Evolutionary conservation across 176 grass and related monocot species (phyloP), one percentile per base, ranked within the genome.

Genomic region (Zoysia pacifica): DNA sequence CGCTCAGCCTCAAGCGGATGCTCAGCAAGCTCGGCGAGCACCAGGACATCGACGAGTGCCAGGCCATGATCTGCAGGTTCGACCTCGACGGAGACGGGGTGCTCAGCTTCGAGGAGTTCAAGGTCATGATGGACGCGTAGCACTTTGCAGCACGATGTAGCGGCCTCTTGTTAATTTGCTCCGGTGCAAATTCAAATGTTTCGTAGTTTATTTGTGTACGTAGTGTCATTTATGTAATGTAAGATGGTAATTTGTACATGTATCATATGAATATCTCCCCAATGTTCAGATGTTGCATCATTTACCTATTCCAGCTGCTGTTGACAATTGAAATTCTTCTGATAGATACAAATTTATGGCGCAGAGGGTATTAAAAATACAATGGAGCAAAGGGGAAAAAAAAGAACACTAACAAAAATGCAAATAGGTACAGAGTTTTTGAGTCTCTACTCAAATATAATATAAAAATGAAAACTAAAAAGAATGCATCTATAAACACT

Each of bases 81-180:
- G 85, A 87, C 6, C 73, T 87, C 2, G 3, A 87, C 1, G 85
- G 85, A 8, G 85, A 87, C 0, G 79, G 85, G 0, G 79, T 87
- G 0, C 59, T 87, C 52, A 82, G 79, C 67, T 82, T 87, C 1
- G 59, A 87, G 1, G 79, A 77, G 61, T 87, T 87, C 73, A 87
- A 47, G 46, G 2, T 69, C 46, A 86, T 86, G 84, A 86, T 86
- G 84, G 64, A 76, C 20, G 64, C 20, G 1, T 61, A 59, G 14
- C 14, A 56, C 28, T 28, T 28, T 28, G n/a, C 55, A 59, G 55
- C 10, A 9, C 2, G 56, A 20, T 60, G 54, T 7, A 58, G 54
- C 54, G 5, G 16, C 54, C 54, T 15, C 54, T 58, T 8, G 54
- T 58, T 28, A 28, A 28, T 28, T 58, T 58, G n/a, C 2, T 60